phyloP scores from a whole-genome alignment of 331 rosid species.

The Quercus phellos region DNA sequence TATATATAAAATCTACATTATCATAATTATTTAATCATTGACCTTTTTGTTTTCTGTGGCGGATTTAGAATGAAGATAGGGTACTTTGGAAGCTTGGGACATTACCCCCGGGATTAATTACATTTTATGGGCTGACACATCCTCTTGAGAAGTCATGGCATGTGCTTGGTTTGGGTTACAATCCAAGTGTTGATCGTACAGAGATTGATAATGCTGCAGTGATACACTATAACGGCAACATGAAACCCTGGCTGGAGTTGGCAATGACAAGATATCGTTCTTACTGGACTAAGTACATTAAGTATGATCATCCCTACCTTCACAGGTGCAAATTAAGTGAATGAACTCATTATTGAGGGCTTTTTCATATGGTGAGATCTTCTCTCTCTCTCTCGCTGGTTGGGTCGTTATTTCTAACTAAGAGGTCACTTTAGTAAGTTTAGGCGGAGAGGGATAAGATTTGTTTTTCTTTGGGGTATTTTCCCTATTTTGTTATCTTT shows the following conservation, averaged over 20 bases:
- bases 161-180: constrained; percentile 98
- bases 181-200: constrained; percentile 63
- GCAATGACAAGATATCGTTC: constrained; percentile 83
- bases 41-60: constrained; percentile 12
- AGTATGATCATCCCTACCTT: constrained; percentile 71
- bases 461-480: constrained; percentile 8
- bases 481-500: constrained; percentile 17
- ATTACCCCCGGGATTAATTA: constrained; percentile 89
- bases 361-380: constrained; percentile 5
- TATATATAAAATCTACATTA: no score
- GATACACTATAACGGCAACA: constrained; percentile 87
- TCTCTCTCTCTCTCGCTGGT: constrained; percentile 15
- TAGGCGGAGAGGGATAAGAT: constrained; percentile 18
- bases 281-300: constrained; percentile 85
- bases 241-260: constrained; percentile 97
- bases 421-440: constrained; percentile 23
- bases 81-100: constrained; percentile 96
- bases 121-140: constrained; percentile 86
- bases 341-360: constrained; percentile 26
- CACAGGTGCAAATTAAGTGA: constrained; percentile 61
- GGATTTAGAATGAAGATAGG: constrained; percentile 83
- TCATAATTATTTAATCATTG: background rate
- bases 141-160: constrained; percentile 91
- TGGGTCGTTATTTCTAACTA: constrained; percentile 25
- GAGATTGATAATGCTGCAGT: constrained; percentile 82